Conservation (phyloP, 176 grass and related monocot species). For the Carex kokanica region DNA sequence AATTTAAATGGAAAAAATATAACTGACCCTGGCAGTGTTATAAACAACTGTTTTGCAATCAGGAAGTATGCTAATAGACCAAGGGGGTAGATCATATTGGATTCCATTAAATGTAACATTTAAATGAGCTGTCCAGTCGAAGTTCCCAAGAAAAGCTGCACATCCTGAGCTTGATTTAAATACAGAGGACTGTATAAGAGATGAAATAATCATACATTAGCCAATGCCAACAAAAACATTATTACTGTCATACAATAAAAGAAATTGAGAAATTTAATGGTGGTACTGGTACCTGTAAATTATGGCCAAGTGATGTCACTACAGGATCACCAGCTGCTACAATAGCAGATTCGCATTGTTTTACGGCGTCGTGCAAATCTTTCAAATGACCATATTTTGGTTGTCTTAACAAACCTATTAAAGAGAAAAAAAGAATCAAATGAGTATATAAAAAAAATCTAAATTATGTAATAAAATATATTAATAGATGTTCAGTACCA, state of each 20-base stretch:
- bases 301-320: constrained; percentile 65
- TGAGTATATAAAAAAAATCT: not conserved
- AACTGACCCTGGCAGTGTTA: constrained; percentile 88
- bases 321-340: constrained; percentile 61
- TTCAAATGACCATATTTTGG: constrained; percentile 94
- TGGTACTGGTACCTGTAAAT: constrained; percentile 50
- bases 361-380: constrained; percentile 82
- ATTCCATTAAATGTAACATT: constrained; percentile 75
- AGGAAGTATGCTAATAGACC: constrained; percentile 93
- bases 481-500: constrained; percentile 38
- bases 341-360: constrained; percentile 78
- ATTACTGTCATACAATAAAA: not conserved
- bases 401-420: constrained; percentile 82
- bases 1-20: constrained; percentile 20
- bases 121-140: constrained; percentile 45
- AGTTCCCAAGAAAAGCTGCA: constrained; percentile 89
- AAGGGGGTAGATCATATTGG: constrained; percentile 84
- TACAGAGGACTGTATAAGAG: constrained; percentile 55
- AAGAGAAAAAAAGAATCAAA: not conserved
- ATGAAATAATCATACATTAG: constrained; percentile 18
- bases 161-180: constrained; percentile 67
- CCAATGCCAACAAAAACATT: constrained; percentile 31
- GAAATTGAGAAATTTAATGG: not conserved
- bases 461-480: constrained; percentile 3
- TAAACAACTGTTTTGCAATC: constrained; percentile 89